Evolutionary conservation across 148 eudicot species (phyloP).

Genomic region (Talinum fruticosum): DNA sequence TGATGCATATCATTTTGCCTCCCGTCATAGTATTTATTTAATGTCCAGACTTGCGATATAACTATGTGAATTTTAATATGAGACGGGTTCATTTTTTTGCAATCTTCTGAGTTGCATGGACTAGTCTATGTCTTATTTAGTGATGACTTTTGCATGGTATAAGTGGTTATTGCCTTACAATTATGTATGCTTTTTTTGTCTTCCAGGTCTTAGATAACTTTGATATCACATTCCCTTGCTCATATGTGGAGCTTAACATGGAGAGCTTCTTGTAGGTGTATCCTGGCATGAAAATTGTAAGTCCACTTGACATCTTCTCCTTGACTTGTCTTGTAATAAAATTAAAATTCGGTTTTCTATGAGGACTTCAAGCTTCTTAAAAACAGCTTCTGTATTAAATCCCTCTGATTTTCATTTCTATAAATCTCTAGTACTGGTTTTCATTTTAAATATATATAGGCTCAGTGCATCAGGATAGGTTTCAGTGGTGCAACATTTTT

Average conservation of each 20-base stretch:
- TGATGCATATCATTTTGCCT: background rate
- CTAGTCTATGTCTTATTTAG: background rate
- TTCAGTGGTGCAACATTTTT: background rate
- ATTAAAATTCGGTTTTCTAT: background rate
- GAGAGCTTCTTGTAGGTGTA: conserved; percentile 52
- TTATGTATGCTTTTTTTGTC: background rate
- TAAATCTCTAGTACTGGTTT: background rate
- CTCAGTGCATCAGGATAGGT: background rate
- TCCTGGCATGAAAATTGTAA: background rate
- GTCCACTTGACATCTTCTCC: background rate
- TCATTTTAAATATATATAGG: background rate
- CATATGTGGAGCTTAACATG: conserved; percentile 72
- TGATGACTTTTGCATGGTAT: background rate
- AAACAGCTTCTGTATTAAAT: background rate
- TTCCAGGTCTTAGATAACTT: conserved; percentile 79
- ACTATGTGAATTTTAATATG: conserved; percentile 1
- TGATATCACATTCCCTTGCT: conserved; percentile 84
- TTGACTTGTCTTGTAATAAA: background rate
- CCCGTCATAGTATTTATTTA: background rate
- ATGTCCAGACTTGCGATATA: background rate
- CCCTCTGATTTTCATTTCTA: background rate
- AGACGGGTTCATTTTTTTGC: background rate
- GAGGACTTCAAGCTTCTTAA: background rate
- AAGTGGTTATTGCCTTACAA: background rate
- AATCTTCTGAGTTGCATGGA: background rate